A percentile compares a stretch with the other conserved stretches of the same genome.
These are phyloP conservation scores for Dictyostelium intermedium DNA, from an alignment of 78 protist species.

Conservation along the genomic window DNA sequence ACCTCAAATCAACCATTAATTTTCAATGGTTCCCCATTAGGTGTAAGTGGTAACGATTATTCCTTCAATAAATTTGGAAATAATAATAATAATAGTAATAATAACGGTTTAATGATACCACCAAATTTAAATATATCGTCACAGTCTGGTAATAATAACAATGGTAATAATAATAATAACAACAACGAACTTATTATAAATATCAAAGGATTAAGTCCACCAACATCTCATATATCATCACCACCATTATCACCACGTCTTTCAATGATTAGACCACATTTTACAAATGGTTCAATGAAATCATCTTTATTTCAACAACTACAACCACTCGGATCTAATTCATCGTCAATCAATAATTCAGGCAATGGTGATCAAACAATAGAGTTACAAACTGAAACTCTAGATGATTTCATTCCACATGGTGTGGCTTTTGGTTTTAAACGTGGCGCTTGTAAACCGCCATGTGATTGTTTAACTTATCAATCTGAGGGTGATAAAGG, in stretches of 20 bases:
- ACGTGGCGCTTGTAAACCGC: conserved; percentile 61
- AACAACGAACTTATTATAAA: neutral
- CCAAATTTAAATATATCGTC: neutral
- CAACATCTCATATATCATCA: conserved; percentile 12
- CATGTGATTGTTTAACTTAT: conserved; percentile 64
- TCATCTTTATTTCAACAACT: neutral
- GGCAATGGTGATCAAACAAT: neutral
- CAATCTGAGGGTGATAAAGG: conserved; percentile 61
- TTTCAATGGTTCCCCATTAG: neutral
- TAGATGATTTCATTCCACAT: conserved; percentile 39
- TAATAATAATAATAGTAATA: neutral
- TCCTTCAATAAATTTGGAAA: neutral
- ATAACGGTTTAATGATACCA: neutral
- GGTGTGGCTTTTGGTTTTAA: conserved; percentile 76
- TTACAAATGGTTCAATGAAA: neutral
- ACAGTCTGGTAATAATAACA: neutral
- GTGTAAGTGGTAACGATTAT: neutral
- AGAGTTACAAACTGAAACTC: neutral
- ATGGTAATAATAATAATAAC: neutral
- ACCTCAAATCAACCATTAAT: neutral
- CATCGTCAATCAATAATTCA: neutral
- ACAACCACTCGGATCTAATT: neutral
- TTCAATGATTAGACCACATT: conserved; percentile 74
- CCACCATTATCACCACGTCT: conserved; percentile 72
- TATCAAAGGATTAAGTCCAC: neutral